These are phyloP conservation scores for Silene uniflora DNA, from an alignment of 148 eudicot species.

Conservation along the genomic window DNA sequence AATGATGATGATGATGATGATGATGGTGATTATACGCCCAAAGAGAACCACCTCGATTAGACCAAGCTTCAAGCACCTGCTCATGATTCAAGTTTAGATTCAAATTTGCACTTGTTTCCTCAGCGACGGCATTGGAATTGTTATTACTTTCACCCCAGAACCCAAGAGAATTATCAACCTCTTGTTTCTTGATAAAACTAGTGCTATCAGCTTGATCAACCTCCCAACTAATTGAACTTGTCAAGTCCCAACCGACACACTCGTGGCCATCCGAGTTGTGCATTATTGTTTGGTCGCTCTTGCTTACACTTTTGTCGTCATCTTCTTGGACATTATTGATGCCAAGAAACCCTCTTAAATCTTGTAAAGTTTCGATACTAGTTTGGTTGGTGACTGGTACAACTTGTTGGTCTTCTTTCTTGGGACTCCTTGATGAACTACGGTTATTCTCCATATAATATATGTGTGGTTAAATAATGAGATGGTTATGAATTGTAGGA, in stretches of 20 bases:
- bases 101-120: slow-evolving; percentile 28
- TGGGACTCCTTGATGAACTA: slow-evolving; percentile 16
- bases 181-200: not conserved
- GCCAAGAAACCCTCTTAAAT: slow-evolving; percentile 36
- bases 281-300: slow-evolving; percentile 1
- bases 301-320: not conserved
- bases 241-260: slow-evolving; percentile 17
- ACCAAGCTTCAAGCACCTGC: slow-evolving; percentile 54
- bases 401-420: slow-evolving; percentile 39
- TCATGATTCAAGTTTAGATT: slow-evolving; percentile 53
- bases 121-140: not conserved
- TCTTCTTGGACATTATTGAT: slow-evolving; percentile 26
- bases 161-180: slow-evolving; percentile 15
- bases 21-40: slow-evolving; percentile 9
- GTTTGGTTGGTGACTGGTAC: slow-evolving; percentile 15
- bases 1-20: slow-evolving; percentile 8
- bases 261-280: not conserved
- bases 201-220: not conserved
- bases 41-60: slow-evolving; percentile 37
- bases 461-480: too few species aligned
- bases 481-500: too few species aligned
- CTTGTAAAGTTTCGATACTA: slow-evolving; percentile 20
- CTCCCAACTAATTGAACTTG: slow-evolving; percentile 16
- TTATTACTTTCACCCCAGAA: slow-evolving; percentile 25
- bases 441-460: too few species aligned